phyloP scores from a whole-genome alignment of 352 stramenopile genomes.

The Chrysophaeum taylorii region DNA sequence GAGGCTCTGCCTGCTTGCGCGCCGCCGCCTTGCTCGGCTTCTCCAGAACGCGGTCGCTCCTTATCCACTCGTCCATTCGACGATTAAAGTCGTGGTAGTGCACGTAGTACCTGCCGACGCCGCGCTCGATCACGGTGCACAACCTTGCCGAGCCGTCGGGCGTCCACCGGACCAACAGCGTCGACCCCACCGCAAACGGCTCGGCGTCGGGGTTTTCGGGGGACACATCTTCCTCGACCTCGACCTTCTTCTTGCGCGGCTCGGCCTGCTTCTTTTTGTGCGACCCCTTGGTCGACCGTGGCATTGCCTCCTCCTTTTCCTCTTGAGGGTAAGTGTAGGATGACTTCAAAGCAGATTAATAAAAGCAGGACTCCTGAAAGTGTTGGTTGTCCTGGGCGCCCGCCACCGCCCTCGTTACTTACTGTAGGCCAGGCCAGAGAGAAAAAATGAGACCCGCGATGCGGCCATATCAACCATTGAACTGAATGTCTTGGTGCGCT shows the following conservation, averaged over 20 bases:
- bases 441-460: too few species aligned
- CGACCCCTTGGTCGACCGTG: not conserved
- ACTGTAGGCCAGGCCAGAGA: too few species aligned
- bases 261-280: not conserved
- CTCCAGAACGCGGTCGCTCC: not conserved
- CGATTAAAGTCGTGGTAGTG: conserved; percentile 68
- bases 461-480: too few species aligned
- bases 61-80: conserved; percentile 71
- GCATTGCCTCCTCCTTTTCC: too few species aligned
- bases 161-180: conserved; percentile 12
- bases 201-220: conserved; percentile 17
- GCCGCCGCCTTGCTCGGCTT: not conserved
- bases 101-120: conserved; percentile 53
- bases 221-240: conserved; percentile 13
- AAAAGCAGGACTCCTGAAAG: too few species aligned
- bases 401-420: too few species aligned
- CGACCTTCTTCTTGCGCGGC: conserved; percentile 3
- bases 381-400: too few species aligned
- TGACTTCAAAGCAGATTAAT: too few species aligned
- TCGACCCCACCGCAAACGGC: conserved; percentile 12
- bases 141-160: conserved; percentile 16
- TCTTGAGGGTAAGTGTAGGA: too few species aligned
- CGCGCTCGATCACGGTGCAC: conserved; percentile 20
- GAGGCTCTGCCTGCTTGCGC: not conserved
- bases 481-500: too few species aligned